phyloP scores from a whole-genome alignment of 208 protist genomes.

The Crithidia acanthocephali region DNA sequence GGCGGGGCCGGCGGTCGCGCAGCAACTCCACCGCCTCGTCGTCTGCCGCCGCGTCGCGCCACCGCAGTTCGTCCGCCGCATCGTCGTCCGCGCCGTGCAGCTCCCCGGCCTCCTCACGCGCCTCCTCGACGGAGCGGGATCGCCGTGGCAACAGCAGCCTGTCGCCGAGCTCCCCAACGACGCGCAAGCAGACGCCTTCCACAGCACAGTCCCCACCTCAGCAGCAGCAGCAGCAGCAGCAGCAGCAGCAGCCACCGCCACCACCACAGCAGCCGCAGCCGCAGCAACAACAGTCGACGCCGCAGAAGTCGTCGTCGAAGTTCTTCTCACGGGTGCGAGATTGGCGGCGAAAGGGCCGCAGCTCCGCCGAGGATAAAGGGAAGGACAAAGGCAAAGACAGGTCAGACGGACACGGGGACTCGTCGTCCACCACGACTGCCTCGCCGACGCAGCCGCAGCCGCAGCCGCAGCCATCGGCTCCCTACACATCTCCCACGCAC shows the following conservation, averaged over 20 bases:
- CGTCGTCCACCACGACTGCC: not conserved
- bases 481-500: not conserved
- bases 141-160: not conserved
- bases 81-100: conserved; percentile 3
- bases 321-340: conserved; percentile 16
- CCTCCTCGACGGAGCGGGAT: conserved; percentile 2
- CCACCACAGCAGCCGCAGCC: no score
- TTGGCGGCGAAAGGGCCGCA: conserved; percentile 2
- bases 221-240: not conserved
- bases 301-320: conserved; percentile 7
- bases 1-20: not conserved
- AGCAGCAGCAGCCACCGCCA: not conserved
- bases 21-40: not conserved
- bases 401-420: no score
- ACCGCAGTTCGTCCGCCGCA: not conserved
- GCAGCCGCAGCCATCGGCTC: not conserved
- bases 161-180: not conserved
- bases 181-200: no score
- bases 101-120: conserved; percentile 4
- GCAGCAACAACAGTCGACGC: not conserved
- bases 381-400: not conserved
- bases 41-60: no score
- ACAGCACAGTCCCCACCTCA: no score
- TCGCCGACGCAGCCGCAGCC: not conserved
- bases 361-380: not conserved